Conservation (phyloP, 164 flowering plant genomes). For the Taxillus chinensis region DNA sequence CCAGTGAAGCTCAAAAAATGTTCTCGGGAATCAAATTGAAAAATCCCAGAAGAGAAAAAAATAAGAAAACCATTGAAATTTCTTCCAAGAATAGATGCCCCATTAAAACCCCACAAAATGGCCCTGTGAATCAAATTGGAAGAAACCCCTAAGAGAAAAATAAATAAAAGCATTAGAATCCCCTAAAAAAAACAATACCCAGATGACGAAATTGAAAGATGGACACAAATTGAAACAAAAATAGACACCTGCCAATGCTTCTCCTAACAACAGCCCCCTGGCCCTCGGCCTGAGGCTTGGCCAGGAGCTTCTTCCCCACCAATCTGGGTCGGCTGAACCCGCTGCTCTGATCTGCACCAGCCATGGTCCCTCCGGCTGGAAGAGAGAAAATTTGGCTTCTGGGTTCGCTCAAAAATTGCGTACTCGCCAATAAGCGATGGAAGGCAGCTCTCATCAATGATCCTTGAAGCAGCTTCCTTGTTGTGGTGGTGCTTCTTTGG, state of each 20-base stretch:
- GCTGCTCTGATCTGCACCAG: constrained; percentile 20
- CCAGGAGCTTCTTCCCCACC: constrained; percentile 43
- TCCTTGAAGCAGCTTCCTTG: not conserved
- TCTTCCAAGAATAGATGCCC: no score
- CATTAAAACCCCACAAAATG: no score
- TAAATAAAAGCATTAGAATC: no score
- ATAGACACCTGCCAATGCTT: constrained; percentile 54
- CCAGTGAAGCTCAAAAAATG: no score
- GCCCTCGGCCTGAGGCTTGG: constrained; percentile 54
- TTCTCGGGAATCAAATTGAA: no score
- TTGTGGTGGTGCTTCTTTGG: not conserved
- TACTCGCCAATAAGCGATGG: not conserved
- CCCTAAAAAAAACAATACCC: no score
- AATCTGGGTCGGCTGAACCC: constrained; percentile 27
- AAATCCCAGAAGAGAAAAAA: no score
- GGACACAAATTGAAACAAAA: not conserved
- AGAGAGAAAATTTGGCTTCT: not conserved
- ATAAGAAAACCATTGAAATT: no score
- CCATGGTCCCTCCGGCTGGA: constrained; percentile 24
- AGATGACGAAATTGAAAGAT: not conserved
- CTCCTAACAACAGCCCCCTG: constrained; percentile 66
- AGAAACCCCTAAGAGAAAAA: no score
- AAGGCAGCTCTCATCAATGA: not conserved
- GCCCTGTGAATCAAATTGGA: no score
- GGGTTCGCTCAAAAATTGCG: not conserved